Evolutionary conservation across 139 green algal genomes (phyloP).

Genomic region (Picochlorum sp.): DNA sequence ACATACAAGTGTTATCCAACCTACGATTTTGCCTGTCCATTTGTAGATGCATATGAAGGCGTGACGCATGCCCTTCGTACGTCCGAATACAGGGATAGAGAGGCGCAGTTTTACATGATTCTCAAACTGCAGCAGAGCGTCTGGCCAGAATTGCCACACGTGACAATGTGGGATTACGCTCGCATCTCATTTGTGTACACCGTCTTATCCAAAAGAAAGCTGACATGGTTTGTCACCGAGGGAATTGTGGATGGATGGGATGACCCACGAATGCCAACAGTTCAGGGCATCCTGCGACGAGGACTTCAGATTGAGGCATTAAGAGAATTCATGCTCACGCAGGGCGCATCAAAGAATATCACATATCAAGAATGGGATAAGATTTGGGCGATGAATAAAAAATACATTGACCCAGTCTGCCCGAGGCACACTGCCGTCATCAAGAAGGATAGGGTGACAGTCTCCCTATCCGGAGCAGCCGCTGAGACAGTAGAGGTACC

Average conservation of each 20-base stretch:
- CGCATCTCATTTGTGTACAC: constrained; percentile 67
- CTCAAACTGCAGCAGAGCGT: constrained; percentile 63
- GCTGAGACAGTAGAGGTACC: constrained; percentile 50
- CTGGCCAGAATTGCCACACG: constrained; percentile 61
- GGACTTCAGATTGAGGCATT: constrained; percentile 58
- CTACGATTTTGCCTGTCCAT: constrained; percentile 97
- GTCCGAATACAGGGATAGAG: constrained; percentile 86
- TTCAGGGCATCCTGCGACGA: constrained; percentile 58
- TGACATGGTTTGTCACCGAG: constrained; percentile 87
- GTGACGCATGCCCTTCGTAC: constrained; percentile 95
- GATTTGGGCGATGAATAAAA: constrained; percentile 99
- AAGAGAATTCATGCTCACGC: constrained; percentile 91
- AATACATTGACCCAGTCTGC: constrained; percentile 71
- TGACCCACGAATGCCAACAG: constrained; percentile 95
- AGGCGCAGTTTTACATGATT: constrained; percentile 85
- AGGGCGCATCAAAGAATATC: constrained; percentile 89
- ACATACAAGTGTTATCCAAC: constrained; percentile 97
- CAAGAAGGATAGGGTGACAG: constrained; percentile 29
- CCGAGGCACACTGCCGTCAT: constrained; percentile 83
- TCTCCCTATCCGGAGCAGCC: constrained; percentile 55
- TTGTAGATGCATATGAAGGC: constrained; percentile 86
- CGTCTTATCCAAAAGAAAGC: constrained; percentile 95
- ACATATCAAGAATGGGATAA: constrained; percentile 96
- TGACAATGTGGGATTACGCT: constrained; percentile 95
- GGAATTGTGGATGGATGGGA: constrained; percentile 83